These are phyloP conservation scores for Gnaphalium uliginosum DNA, from an alignment of 129 eudicot species.

Conservation along the genomic window DNA sequence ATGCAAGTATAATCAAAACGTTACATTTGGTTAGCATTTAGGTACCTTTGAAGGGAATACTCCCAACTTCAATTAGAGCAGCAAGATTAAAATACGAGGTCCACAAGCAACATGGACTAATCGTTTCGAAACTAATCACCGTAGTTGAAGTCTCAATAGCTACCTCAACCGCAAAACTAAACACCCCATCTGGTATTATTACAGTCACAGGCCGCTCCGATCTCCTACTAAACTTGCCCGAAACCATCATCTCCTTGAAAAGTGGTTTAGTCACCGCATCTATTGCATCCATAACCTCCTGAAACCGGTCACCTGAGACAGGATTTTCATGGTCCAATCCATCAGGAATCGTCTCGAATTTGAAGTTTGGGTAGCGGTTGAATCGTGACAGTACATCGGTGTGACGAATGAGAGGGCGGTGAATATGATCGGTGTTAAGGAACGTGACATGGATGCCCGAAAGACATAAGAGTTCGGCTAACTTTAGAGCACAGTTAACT, in stretches of 20 bases:
- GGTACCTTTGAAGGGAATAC: constrained; percentile 39
- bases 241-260: constrained; percentile 36
- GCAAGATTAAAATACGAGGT: constrained; percentile 36
- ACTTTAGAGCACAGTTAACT: constrained; percentile 60
- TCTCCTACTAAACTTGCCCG: constrained; percentile 25
- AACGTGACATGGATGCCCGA: constrained; percentile 58
- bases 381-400: constrained; percentile 44
- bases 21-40: background rate
- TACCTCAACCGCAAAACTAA: constrained; percentile 29
- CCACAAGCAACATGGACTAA: constrained; percentile 50
- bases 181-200: constrained; percentile 38
- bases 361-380: constrained; percentile 39
- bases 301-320: constrained; percentile 29
- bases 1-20: too few relatives aligned
- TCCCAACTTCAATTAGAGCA: constrained; percentile 40
- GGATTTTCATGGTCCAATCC: constrained; percentile 39
- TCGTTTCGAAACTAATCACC: constrained; percentile 40
- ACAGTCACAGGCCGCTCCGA: constrained; percentile 39
- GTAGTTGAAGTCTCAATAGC: constrained; percentile 28
- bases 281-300: constrained; percentile 34
- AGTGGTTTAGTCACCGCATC: constrained; percentile 28
- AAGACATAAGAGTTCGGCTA: constrained; percentile 63
- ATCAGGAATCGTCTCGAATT: constrained; percentile 36
- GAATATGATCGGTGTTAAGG: constrained; percentile 54
- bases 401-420: constrained; percentile 54